Base-by-base conservation (phyloP, 1,284 basidiomycete species). In the Heimioporus retisporus region DNA sequence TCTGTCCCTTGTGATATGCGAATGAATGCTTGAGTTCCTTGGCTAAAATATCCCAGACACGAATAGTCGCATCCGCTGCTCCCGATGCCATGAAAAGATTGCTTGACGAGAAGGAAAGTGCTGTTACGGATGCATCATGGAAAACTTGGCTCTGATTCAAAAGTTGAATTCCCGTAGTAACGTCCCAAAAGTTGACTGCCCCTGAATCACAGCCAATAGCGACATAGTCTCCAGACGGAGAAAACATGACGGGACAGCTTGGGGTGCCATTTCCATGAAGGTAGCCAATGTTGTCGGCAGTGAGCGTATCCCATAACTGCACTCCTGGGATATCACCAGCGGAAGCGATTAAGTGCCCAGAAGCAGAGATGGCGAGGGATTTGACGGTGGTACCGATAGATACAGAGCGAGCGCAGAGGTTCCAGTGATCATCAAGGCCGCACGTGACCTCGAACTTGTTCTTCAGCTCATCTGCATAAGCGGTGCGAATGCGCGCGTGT, bases 211-310 rank as follows among this genome's bases (percentile, higher is more conserved):
- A 74, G 19, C 72, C 74, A 23, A 69, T 53, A 16, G 71, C 69
- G n/a, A 77, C 65, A 21, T 59, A 65, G 28, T 61, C 58, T 19
- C 74, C 75, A 28, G 73, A 71, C 6, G 65, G 67, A 16, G 75
- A 74, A 65, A 75, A 76, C 19, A 63, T 21, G 8, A 75, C 73
- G 14, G 71, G 61, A 59, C 73, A 71, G 2, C 67, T 67, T 35
- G 69, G 61, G 25, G 43, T 28, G 2, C 61, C 66, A 19, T 57
- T 25, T 3, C 62, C 65, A 25, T 11, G 48, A 50, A 75, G 64
- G 46, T 71, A 65, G 43, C 67, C 72, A 50, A 53, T 55, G 44
- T 68, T 73, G 4, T 25, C 66, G 6, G 73, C 72, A 10, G 63
- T 73, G 35, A 73, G 43, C n/a, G 28, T 46, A 43, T 73, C 65